Base-by-base conservation (phyloP, 83 land plant species). In the Isoetes engelmannii region DNA sequence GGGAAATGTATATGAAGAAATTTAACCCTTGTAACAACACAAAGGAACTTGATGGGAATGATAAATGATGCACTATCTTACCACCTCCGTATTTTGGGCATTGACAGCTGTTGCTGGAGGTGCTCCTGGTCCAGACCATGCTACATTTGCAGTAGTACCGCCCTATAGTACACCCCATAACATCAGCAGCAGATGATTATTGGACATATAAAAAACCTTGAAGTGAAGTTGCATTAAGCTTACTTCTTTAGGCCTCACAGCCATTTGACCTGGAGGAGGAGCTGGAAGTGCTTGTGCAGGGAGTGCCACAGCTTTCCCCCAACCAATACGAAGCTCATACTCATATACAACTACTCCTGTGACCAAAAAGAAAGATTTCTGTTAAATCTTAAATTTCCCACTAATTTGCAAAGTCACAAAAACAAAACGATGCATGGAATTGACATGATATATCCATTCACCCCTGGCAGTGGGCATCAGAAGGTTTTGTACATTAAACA, bases 201-300 rank as follows among this genome's bases (percentile, higher is more conserved):
- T 28, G 37, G 37, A 28, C 37, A 28, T 28, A 28, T 28, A 28
- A 28, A 28, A 28, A 28, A 28, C 37, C 37, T 28, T 28, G 37
- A 28, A 0, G 37, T 28, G 37, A 28, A 28, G 37, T 51, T 3
- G 15, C 54, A 51, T 12, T 12, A 51, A 12, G 15, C 19, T 13
- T 60, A 94, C 99, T 93, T 94, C 99, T 75, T 94, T 94, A 47
- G 90, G 80, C 68, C 99, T 83, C 57, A 94, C 84, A 61, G 99
- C 99, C 99, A 94, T 94, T 21, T 94, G 99, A 6, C 99, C 99
- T 43, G 99, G 99, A 18, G 99, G 99, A 43, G 99, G 99, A 66
- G 99, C 99, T 64, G 99, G 97, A 28, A 91, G 81, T 13, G 99
- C 99, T 72, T 94, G 97, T 12, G 99, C 80, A 44, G 99, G 99